Base-by-base conservation (phyloP, 805 yeast genomes). In the Metschnikowia kunwiensis region DNA sequence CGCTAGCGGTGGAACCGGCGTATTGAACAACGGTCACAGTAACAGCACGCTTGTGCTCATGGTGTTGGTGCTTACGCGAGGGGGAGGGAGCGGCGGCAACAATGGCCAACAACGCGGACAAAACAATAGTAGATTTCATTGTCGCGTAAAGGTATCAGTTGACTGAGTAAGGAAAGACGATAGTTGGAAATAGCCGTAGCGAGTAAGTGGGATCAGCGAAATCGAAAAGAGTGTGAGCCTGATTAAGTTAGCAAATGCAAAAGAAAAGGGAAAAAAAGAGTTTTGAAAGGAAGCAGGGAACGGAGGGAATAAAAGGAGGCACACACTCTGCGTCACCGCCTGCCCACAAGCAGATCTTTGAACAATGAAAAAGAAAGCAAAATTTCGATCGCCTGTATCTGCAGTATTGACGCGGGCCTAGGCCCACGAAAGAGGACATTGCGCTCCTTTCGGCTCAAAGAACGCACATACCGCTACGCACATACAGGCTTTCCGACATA, bases 11-110 rank as follows among this genome's bases (percentile, higher is more conserved):
- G 21, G 27, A 28, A 22, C 27, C 27, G 30, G 51, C 55, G 36
- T 61, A 60, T 37, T 58, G 68, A 35, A 60, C 57, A 19, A 61
- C 65, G 33, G 64, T 51, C 36, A 58, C 50, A 41, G 72, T 63
- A 32, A 58, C 66, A 30, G 52, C 68, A 56, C 70, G 63, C 54
- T 63, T 60, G 50, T 63, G 56, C 41, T 52, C 50, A 29, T 61
- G 58, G 42, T 58, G 56, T 46, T 60, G 64, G 39, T 47, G 53
- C 14, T 32, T 40, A 16, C 40, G 39, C 38, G 47, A 38, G 23
- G 49, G 45, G n/a, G 47, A 38, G 25, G 49, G 46, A 9, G 45
- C 45, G 34, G 51, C 48, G 24, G 44, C 29, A 24, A 43, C 43
- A 28, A 44, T 19, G 24, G 50, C 50, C 33, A 43, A 38, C 14